Evolutionary conservation across 768 basidiomycete genomes (phyloP).

Genomic region (Lactifluus piperatus): DNA sequence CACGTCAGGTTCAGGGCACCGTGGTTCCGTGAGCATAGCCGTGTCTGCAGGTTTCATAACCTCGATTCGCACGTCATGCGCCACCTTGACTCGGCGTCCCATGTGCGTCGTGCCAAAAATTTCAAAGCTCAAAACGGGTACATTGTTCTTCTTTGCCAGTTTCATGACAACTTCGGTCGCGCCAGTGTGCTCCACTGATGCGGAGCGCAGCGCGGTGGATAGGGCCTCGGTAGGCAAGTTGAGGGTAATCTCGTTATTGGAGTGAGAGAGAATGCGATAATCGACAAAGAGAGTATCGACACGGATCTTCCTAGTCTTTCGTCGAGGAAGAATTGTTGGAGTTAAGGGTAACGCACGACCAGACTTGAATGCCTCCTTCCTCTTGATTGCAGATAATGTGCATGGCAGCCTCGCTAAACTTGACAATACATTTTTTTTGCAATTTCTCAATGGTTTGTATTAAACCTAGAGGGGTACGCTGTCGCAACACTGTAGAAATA

Average conservation of each 20-base stretch:
- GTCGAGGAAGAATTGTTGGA: neutral
- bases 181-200: conserved; percentile 20
- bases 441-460: conserved; percentile 77
- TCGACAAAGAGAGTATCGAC: conserved; percentile 58
- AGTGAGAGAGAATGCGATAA: conserved; percentile 84
- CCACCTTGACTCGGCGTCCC: conserved; percentile 54
- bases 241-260: conserved; percentile 72
- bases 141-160: conserved; percentile 78
- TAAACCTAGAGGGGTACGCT: conserved; percentile 39
- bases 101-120: conserved; percentile 57
- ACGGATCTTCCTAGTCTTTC: conserved; percentile 45
- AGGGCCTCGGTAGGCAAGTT: conserved; percentile 67
- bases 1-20: conserved; percentile 84
- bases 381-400: conserved; percentile 80
- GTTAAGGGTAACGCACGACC: conserved; percentile 49
- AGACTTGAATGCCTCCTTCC: conserved; percentile 82
- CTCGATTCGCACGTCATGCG: conserved; percentile 77
- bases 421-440: conserved; percentile 77
- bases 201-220: conserved; percentile 60
- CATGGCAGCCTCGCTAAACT: conserved; percentile 65
- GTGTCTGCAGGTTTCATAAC: conserved; percentile 72
- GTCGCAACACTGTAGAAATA: neutral
- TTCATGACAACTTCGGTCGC: conserved; percentile 69
- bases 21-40: conserved; percentile 62
- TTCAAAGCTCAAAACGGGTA: conserved; percentile 69